phyloP scores from a whole-genome alignment of 73 alveolate genomes.

The Paramecium biaurelia region DNA sequence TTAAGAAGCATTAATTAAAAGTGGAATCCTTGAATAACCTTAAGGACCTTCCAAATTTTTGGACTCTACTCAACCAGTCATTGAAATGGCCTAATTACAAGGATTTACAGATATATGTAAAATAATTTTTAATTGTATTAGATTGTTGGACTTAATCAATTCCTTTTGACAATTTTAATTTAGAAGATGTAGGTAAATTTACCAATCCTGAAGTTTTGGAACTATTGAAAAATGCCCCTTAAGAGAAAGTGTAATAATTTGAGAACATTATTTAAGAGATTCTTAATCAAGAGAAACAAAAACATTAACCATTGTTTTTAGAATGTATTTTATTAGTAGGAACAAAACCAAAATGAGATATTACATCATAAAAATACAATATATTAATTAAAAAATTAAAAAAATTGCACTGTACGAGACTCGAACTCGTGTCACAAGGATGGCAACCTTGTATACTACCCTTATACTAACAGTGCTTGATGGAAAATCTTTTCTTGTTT shows the following conservation, averaged over 20 bases:
- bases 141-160: neutral
- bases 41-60: neutral
- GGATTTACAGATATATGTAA: conserved; percentile 27
- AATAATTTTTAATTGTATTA: neutral
- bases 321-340: conserved; percentile 9
- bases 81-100: neutral
- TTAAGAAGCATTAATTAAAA: neutral
- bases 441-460: conserved; percentile 67
- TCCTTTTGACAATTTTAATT: neutral
- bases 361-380: neutral
- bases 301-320: neutral
- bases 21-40: neutral
- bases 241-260: neutral
- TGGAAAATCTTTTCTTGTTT: neutral
- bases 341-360: neutral
- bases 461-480: conserved; percentile 65
- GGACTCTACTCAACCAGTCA: neutral
- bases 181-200: neutral
- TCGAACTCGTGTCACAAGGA: conserved; percentile 69
- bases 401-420: conserved; percentile 66
- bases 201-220: neutral
- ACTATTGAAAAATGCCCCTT: neutral
- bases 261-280: neutral
- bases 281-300: neutral
- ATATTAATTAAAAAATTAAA: neutral